Base-by-base conservation (phyloP, 1,284 basidiomycete species). In the Ustilago lituana region DNA sequence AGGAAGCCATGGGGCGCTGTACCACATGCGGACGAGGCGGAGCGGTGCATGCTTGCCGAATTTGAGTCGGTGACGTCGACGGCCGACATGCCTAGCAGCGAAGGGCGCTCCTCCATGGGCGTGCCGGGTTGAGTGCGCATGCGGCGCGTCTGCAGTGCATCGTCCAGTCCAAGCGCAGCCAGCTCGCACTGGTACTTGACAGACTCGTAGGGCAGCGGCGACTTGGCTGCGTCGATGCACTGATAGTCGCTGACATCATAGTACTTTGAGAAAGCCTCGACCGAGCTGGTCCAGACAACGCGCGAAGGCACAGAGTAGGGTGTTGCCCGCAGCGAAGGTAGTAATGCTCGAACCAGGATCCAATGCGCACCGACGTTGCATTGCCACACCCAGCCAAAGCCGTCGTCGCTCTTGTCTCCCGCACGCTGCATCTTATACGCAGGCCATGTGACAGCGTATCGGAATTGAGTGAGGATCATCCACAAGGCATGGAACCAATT, bases 101-200 rank as follows among this genome's bases (percentile, higher is more conserved):
- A 46, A 8, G 57, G 32, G 12, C 59, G 52, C 46, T 67, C 69
- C 17, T 64, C 74, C 49, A 58, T 55, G 4, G 76, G 76, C 29
- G 76, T 77, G 5, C 66, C 58, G 2, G 68, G 67, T 17, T 68
- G 51, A 5, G 64, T 75, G 19, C 63, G 61, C 55, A 77, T 50
- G 8, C 73, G 59, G 1, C 64, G 49, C 1, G 56, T 59, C 47
- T 69, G 47, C 17, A 82, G 64, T 24, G 69, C 67, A 35, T 81
- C 74, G 38, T 82, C 74, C 41, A 83, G 63, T 5, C 68, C 80
- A 19, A 78, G 60, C 1, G 78, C 80, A 7, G 78, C 67, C 10
- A 83, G 70, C 52, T 82, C 82, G 53, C 79, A 80, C 49, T 83
- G 82, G 41, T 81, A 83, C 59, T 83, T 83, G 40, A 76, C 77